phyloP scores from a whole-genome alignment of 495 filamentous ascomycete genomes.

The Aspergillus nidulans region DNA sequence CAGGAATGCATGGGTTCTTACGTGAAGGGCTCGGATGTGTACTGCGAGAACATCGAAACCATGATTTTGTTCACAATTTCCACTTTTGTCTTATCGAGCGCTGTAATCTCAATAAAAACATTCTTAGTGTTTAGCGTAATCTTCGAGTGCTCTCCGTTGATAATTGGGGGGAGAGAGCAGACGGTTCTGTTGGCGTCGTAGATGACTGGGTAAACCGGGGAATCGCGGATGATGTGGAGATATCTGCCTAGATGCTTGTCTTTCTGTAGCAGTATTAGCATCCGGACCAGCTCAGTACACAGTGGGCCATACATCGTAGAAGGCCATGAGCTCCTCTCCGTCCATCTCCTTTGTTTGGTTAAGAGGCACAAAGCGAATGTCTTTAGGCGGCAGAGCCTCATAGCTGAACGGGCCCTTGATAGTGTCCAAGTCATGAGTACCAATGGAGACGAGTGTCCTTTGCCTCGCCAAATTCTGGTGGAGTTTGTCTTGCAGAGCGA shows the following conservation, averaged over 20 bases:
- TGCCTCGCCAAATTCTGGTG: constrained; percentile 94
- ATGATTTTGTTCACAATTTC: constrained; percentile 94
- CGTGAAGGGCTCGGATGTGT: constrained; percentile 83
- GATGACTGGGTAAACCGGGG: constrained; percentile 94
- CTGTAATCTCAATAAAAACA: constrained; percentile 95
- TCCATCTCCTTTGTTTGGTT: constrained; percentile 89
- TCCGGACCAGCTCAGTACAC: neutral
- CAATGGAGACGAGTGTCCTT: constrained; percentile 89
- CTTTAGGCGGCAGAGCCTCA: constrained; percentile 83
- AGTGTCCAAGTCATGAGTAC: constrained; percentile 94
- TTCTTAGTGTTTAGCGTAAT: constrained; percentile 86
- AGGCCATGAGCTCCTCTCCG: constrained; percentile 83
- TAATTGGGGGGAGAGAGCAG: constrained; percentile 93
- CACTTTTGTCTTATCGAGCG: constrained; percentile 93
- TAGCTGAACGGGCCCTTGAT: constrained; percentile 95
- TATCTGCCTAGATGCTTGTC: constrained; percentile 78
- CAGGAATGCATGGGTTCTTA: constrained; percentile 23
- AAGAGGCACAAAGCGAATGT: constrained; percentile 85
- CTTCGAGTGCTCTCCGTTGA: constrained; percentile 95
- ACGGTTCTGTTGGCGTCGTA: constrained; percentile 83
- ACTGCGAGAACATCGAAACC: constrained; percentile 94
- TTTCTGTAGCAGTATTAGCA: constrained; percentile 44
- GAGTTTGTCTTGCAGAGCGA: constrained; percentile 93
- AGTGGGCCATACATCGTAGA: constrained; percentile 66
- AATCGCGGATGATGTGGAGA: constrained; percentile 89